A percentile compares a stretch with the other conserved stretches of the same genome.
phyloP scores from a whole-genome alignment of 768 basidiomycete species.

The Calocybe cyanea region DNA sequence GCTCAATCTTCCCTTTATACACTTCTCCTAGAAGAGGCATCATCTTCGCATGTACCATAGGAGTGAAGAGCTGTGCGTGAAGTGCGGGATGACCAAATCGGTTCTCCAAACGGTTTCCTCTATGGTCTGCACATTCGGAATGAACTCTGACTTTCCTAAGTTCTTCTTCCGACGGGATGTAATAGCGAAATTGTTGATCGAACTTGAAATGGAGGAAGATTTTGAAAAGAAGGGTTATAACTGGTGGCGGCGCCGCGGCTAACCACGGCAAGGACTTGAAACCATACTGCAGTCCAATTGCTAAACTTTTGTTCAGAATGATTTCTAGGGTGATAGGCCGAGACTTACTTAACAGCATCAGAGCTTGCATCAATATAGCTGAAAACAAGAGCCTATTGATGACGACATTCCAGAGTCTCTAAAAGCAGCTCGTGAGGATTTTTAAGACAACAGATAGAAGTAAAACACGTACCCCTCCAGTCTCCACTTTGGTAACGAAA shows the following conservation, averaged over 20 bases:
- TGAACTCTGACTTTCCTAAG: conserved; percentile 67
- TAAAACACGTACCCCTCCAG: conserved; percentile 69
- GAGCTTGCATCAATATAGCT: conserved; percentile 77
- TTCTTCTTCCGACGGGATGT: conserved; percentile 74
- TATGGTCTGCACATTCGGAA: conserved; percentile 67
- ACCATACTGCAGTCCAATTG: conserved; percentile 75
- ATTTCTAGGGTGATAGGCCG: conserved; percentile 3
- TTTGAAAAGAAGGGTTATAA: conserved; percentile 79
- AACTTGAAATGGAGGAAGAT: conserved; percentile 69
- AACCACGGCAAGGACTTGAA: conserved; percentile 71
- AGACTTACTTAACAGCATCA: conserved; percentile 71
- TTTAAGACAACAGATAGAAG: conserved; percentile 5
- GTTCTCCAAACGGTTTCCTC: conserved; percentile 71
- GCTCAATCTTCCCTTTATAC: conserved; percentile 65
- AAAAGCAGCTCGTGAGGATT: background rate
- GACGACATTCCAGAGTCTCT: conserved; percentile 92
- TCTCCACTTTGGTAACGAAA: conserved; percentile 80
- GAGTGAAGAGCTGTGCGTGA: conserved; percentile 78
- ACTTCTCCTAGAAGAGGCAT: conserved; percentile 70
- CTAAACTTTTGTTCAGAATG: conserved; percentile 31
- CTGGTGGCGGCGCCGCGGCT: conserved; percentile 71
- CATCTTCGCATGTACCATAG: conserved; percentile 81
- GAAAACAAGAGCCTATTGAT: conserved; percentile 80
- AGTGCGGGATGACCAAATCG: conserved; percentile 94
- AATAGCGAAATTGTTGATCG: conserved; percentile 68